Conservation (phyloP, 2,329 filamentous ascomycete species). For the Pseudopyrenochaeta lycopersici region DNA sequence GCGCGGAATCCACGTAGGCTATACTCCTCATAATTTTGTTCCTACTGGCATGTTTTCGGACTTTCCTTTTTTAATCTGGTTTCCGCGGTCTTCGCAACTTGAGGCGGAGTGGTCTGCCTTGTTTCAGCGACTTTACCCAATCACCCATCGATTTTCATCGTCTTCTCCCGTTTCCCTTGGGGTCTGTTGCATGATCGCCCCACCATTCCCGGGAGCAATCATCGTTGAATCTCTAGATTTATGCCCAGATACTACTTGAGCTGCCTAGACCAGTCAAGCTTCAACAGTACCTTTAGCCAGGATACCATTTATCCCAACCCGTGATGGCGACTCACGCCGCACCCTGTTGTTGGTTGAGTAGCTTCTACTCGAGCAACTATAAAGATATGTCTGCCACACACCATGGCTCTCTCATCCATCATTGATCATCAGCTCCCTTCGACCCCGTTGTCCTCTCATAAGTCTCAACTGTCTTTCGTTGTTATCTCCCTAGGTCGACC, state of each 20-base stretch:
- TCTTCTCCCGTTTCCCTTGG: conserved; percentile 14
- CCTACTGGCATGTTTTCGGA: conserved; percentile 6
- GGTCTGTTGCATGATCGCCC: conserved; percentile 19
- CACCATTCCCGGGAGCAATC: conserved; percentile 21
- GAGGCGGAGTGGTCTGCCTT: conserved; percentile 2
- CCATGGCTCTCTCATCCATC: conserved; percentile 21
- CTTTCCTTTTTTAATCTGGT: conserved; percentile 24
- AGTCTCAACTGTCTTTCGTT: conserved; percentile 1
- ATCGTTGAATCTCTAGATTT: conserved; percentile 30
- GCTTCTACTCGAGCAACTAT: conserved; percentile 21
- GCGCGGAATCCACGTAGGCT: conserved; percentile 16
- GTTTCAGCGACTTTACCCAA: conserved; percentile 12
- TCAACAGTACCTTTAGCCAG: conserved; percentile 24
- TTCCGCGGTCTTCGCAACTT: conserved; percentile 5
- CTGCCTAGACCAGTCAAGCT: conserved; percentile 37
- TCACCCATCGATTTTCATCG: conserved; percentile 14
- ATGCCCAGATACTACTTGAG: conserved; percentile 24
- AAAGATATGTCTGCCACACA: conserved; percentile 24
- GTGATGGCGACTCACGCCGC: conserved; percentile 9
- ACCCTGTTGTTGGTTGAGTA: conserved; percentile 7
- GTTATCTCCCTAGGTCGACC: conserved; percentile 6
- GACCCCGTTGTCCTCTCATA: conserved; percentile 12
- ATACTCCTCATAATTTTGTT: conserved; percentile 30
- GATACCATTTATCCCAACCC: conserved; percentile 11
- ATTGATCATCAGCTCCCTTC: conserved; percentile 24